phyloP scores from a whole-genome alignment of 1,284 basidiomycete species.

The Malassezia sympodialis region DNA sequence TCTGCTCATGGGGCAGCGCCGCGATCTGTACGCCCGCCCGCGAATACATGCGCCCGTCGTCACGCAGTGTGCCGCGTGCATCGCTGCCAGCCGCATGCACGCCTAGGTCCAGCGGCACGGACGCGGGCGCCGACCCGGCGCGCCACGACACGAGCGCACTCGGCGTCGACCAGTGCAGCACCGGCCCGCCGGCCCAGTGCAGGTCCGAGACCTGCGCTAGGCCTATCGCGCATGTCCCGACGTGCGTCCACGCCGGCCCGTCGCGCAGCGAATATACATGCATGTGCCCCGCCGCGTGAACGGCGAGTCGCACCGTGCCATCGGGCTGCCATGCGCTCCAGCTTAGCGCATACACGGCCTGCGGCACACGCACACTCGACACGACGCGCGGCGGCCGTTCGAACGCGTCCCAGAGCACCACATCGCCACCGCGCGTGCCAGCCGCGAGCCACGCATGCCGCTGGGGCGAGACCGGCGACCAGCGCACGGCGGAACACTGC shows the following conservation, averaged over 20 bases:
- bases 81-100: background rate
- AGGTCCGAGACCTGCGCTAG: background rate
- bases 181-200: background rate
- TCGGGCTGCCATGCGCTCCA: background rate
- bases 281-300: background rate
- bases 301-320: background rate
- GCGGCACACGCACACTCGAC: background rate
- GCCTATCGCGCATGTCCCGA: background rate
- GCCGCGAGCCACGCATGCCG: constrained; percentile 4
- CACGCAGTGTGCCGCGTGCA: background rate
- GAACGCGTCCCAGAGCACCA: constrained; percentile 5
- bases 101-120: background rate
- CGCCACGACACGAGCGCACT: background rate
- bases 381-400: background rate
- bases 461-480: background rate
- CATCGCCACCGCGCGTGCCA: constrained; percentile 11
- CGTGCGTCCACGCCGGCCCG: background rate
- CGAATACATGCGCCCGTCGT: background rate
- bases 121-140: background rate
- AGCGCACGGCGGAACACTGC: background rate
- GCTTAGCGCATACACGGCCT: background rate
- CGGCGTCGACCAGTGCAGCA: constrained; percentile 1
- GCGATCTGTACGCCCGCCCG: background rate
- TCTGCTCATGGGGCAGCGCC: background rate
- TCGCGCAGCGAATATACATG: background rate